A percentile compares a stretch with the other conserved stretches of the same genome.
Conservation (phyloP, 805 yeast genomes). For the Cyberlindnera euphorbiae region DNA sequence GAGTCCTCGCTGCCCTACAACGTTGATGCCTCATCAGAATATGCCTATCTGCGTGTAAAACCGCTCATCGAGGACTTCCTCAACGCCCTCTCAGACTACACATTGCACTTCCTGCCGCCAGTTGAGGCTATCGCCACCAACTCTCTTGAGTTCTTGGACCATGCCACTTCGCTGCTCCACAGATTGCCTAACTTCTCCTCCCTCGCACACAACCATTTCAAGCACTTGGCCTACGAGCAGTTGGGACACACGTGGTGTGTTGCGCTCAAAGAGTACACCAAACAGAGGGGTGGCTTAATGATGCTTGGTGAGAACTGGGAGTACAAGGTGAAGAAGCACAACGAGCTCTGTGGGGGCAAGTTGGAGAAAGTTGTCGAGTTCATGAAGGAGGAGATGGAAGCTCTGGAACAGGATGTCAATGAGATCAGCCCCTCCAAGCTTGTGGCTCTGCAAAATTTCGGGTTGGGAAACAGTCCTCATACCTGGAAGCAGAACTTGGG, state of each 20-base stretch:
- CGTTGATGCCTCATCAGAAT: conserved; percentile 68
- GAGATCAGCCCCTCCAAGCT: conserved; percentile 12
- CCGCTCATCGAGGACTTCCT: conserved; percentile 64
- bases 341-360: conserved; percentile 39
- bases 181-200: conserved; percentile 63
- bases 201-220: conserved; percentile 35
- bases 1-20: conserved; percentile 61
- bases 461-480: conserved; percentile 21
- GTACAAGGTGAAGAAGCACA: conserved; percentile 39
- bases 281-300: conserved; percentile 24
- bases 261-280: conserved; percentile 33
- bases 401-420: conserved; percentile 22
- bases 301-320: conserved; percentile 36
- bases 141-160: conserved; percentile 58
- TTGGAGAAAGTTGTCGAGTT: conserved; percentile 42
- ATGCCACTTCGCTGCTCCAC: conserved; percentile 54
- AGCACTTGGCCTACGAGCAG: conserved; percentile 53
- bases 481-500: conserved; percentile 14
- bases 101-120: conserved; percentile 69
- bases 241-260: conserved; percentile 53
- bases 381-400: conserved; percentile 34
- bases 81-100: conserved; percentile 66
- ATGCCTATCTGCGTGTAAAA: conserved; percentile 70
- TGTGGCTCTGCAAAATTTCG: conserved; percentile 16
- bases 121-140: conserved; percentile 46